Base-by-base conservation (phyloP, 208 protist genomes). In the Wallacemonas sp. region DNA sequence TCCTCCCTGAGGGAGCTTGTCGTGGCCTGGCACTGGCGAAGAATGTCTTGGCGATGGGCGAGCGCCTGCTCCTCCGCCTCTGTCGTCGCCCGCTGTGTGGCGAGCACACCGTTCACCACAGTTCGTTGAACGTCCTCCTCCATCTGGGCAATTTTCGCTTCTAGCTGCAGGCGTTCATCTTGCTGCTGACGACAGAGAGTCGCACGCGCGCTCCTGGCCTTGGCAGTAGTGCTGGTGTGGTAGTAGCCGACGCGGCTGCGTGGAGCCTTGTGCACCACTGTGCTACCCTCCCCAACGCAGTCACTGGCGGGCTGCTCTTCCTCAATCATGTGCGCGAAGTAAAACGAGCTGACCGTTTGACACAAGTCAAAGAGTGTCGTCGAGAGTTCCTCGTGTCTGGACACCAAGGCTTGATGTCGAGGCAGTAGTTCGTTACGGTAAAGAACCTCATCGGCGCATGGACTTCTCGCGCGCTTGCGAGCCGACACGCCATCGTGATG, bases 111-210 rank as follows among this genome's bases (percentile, higher is more conserved):
- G n/a, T 71, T 60, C 5, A 79, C 46, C 22, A 78, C 37, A 5
- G 65, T 59, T 1, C 21, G 36, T 32, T 79, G 62, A n/a, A 86
- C 61, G 19, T 63, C 68, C 24, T 54, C 52, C 53, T 87, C 79
- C 32, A 71, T 33, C 0, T 44, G 42, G 4, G 54, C 38, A 5
- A 79, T 73, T 29, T 66, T 74, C 2, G 61, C 65, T 46, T 92
- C 86, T 13, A 92, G 46, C 0, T 65, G 53, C 3, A 36, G 36
- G 24, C 29, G 17, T 59, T 37, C 21, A 10, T 38, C 3, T 19
- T 37, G 3, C 4, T 32, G 50, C 30, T 57, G 12, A 15, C 15
- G n/a, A 9, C 17, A 41, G 32, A 9, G 66, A 4, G 33, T 67
- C 54, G 33, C 62, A 36, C 38, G 38, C 33, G 10, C 71, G 26